Evolutionary conservation across 805 yeast species (phyloP).

Genomic region (Wickerhamiella australiensis): DNA sequence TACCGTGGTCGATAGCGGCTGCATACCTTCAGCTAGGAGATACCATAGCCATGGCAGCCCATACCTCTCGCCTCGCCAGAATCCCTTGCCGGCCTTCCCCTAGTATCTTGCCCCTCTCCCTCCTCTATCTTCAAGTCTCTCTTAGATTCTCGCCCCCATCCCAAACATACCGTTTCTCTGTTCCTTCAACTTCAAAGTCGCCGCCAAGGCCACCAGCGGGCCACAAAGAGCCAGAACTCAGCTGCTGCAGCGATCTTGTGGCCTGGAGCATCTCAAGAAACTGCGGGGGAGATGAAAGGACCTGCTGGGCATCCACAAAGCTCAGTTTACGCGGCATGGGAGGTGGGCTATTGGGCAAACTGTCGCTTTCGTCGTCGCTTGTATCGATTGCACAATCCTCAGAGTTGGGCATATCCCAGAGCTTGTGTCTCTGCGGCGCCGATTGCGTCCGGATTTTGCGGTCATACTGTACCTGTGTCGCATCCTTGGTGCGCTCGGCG

Average conservation of each 20-base stretch:
- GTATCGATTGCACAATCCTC: slow-evolving; percentile 19
- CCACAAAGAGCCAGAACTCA: slow-evolving; percentile 26
- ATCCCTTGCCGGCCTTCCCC: no score
- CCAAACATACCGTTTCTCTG: slow-evolving; percentile 28
- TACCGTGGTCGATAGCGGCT: no score
- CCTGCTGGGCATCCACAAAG: slow-evolving; percentile 20
- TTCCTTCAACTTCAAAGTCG: slow-evolving; percentile 31
- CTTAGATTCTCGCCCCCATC: slow-evolving; percentile 25
- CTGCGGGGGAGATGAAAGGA: slow-evolving; percentile 26
- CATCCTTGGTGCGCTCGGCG: neutral
- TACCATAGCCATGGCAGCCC: no score
- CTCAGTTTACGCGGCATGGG: slow-evolving; percentile 26
- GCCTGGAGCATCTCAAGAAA: slow-evolving; percentile 33
- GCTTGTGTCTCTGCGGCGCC: neutral
- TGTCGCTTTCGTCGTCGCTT: slow-evolving; percentile 19
- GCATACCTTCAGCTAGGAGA: no score
- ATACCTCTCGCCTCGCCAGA: no score
- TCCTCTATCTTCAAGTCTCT: no score
- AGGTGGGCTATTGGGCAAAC: slow-evolving; percentile 22
- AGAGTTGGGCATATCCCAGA: neutral
- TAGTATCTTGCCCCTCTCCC: no score
- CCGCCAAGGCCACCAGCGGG: slow-evolving; percentile 22
- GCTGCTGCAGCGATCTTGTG: slow-evolving; percentile 32
- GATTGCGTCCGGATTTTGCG: slow-evolving; percentile 4
- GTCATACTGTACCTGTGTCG: neutral